phyloP scores from a whole-genome alignment of 2,329 filamentous ascomycete genomes.

The Penicillium sp. region DNA sequence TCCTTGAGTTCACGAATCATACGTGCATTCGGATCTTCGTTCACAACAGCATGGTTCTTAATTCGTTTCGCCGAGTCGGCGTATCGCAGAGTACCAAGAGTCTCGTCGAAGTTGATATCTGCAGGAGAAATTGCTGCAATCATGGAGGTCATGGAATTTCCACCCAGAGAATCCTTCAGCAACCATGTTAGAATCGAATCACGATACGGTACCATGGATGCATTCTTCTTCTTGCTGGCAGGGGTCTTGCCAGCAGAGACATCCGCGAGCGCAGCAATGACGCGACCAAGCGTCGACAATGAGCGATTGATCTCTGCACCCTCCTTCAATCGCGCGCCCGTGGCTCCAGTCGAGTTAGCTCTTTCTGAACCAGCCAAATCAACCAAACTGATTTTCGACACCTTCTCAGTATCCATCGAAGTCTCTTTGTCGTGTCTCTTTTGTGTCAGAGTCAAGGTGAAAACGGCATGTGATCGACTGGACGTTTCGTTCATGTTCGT shows the following conservation, averaged over 20 bases:
- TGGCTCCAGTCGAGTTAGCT: slow-evolving; percentile 95
- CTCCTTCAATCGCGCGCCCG: slow-evolving; percentile 90
- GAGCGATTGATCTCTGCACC: slow-evolving; percentile 98
- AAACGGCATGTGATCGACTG: slow-evolving; percentile 96
- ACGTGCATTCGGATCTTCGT: slow-evolving; percentile 96
- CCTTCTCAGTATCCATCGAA: slow-evolving; percentile 96
- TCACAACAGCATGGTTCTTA: slow-evolving; percentile 99
- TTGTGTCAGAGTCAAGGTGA: slow-evolving; percentile 92
- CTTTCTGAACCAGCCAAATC: slow-evolving; percentile 97
- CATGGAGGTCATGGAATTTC: slow-evolving; percentile 99
- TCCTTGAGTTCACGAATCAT: slow-evolving; percentile 99
- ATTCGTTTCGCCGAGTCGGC: slow-evolving; percentile 97
- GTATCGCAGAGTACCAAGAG: slow-evolving; percentile 89
- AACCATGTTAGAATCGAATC: slow-evolving; percentile 97
- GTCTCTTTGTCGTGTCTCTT: slow-evolving; percentile 89
- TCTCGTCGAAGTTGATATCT: slow-evolving; percentile 99
- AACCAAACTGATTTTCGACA: slow-evolving; percentile 95
- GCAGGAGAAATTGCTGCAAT: slow-evolving; percentile 98
- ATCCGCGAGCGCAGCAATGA: slow-evolving; percentile 93
- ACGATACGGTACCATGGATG: slow-evolving; percentile 85
- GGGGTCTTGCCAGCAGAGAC: slow-evolving; percentile 65
- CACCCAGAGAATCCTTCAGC: slow-evolving; percentile 91
- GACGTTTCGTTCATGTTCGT: slow-evolving; percentile 99
- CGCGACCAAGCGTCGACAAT: slow-evolving; percentile 90
- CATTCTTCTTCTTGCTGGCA: slow-evolving; percentile 72